Evolutionary conservation across 345 rosid genomes (phyloP).

Genomic region (Euphorbia pulcherrima): DNA sequence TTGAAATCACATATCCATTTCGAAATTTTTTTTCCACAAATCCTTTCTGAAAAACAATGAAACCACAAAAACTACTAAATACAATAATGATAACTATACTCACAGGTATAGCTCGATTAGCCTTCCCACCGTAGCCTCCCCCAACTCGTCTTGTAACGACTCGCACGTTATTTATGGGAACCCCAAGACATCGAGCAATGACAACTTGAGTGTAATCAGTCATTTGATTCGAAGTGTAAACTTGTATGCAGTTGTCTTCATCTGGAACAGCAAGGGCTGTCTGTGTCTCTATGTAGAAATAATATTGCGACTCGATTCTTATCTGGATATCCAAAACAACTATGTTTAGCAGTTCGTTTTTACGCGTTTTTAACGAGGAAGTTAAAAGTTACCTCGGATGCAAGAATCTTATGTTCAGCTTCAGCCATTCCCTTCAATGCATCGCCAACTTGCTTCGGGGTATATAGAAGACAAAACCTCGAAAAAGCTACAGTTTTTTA

Average conservation of each 20-base stretch:
- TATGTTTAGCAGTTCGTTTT: conserved; percentile 4
- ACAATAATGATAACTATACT: conserved; percentile 30
- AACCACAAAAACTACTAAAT: too few relatives aligned
- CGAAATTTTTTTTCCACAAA: too few relatives aligned
- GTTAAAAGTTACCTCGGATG: conserved; percentile 50
- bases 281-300: conserved; percentile 86
- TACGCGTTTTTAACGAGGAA: neutral
- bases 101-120: conserved; percentile 63
- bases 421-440: conserved; percentile 67
- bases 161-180: conserved; percentile 71
- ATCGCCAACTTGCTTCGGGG: conserved; percentile 64
- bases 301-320: conserved; percentile 73
- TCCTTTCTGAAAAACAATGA: too few relatives aligned
- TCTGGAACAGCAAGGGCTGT: conserved; percentile 88
- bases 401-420: conserved; percentile 65
- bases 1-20: too few relatives aligned
- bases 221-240: conserved; percentile 66
- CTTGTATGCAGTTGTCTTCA: conserved; percentile 68
- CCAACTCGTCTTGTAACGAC: conserved; percentile 86
- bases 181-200: conserved; percentile 70
- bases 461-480: conserved; percentile 53
- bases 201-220: conserved; percentile 53
- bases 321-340: conserved; percentile 38
- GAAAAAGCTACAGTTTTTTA: conserved; percentile 56
- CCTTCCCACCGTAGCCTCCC: conserved; percentile 94